Conservation (phyloP, 1,284 basidiomycete genomes). For the Apiotrichum gracile region DNA sequence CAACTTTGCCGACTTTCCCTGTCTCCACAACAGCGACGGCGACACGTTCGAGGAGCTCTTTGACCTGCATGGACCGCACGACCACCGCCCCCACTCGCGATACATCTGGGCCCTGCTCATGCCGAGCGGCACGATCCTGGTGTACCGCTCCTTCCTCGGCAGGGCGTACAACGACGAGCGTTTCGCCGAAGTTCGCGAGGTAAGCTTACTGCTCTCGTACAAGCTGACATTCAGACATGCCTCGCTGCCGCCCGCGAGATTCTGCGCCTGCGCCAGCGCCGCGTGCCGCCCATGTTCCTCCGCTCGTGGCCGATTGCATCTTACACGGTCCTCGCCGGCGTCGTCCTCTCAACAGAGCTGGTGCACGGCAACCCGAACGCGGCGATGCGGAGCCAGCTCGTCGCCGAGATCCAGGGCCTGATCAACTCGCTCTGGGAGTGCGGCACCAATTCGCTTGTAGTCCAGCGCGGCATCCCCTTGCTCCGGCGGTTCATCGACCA, state of each 20-base stretch:
- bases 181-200: conserved; percentile 22
- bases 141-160: conserved; percentile 23
- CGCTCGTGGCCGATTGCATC: conserved; percentile 28
- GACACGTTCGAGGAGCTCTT: conserved; percentile 16
- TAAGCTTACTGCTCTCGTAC: not conserved
- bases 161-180: conserved; percentile 25
- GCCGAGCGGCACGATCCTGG: conserved; percentile 14
- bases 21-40: conserved; percentile 10
- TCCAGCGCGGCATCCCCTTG: conserved; percentile 17
- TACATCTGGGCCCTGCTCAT: conserved; percentile 19
- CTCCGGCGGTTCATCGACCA: conserved; percentile 16
- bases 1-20: conserved; percentile 15
- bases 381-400: conserved; percentile 9
- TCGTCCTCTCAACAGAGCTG: conserved; percentile 26
- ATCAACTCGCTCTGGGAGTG: conserved; percentile 18
- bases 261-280: conserved; percentile 18
- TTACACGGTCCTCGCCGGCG: conserved; percentile 25
- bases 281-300: conserved; percentile 28
- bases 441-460: conserved; percentile 18
- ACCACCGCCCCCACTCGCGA: conserved; percentile 16
- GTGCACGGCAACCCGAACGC: conserved; percentile 20
- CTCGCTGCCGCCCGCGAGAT: conserved; percentile 25
- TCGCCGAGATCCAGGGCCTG: conserved; percentile 14
- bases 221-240: conserved; percentile 14
- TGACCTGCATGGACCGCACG: conserved; percentile 17